Evolutionary conservation across 169 alveolate genomes (phyloP), one percentile per base, ranked within the genome.

Genomic region (Plasmodium inui): DNA sequence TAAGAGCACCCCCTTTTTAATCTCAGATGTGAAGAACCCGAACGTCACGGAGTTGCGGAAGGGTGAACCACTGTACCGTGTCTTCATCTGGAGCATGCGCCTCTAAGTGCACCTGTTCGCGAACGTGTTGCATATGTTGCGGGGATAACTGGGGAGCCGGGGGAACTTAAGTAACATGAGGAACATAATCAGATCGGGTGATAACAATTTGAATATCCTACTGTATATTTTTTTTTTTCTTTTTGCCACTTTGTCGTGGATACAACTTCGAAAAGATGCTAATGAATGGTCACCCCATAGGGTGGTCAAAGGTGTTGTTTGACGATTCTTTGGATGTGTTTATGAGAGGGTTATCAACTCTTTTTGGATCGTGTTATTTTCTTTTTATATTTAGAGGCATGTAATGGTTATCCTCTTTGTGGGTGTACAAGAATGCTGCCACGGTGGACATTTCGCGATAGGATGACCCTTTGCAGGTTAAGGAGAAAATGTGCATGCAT

Each of bases 401-500:
- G 76, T 67, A 67, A 67, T 28, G 37, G 76, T 26, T 26, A 67
- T 19, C 76, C 30, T 26, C 37, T 26, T 61, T 19, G 3, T 67
- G 6, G 1, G 5, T 67, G 76, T 67, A 17, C 37, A 28, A 67
- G 76, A 19, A 28, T 9, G 39, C n/a, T 26, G n/a, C n/a, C 37
- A 67, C 5, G 39, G 34, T 19, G 76, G 14, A 67, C 37, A 28
- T 6, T 22, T 67, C 76, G n/a, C 19, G 41, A 67, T 19, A 26
- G 37, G n/a, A 28, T 28, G n/a, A 3, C 76, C 14, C 39, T 28
- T 67, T 67, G 76, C n/a, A 28, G 76, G 76, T 67, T 67, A 67
- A 67, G 76, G 76, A 26, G 76, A 67, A 67, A 67, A 67, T 67
- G n/a, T 67, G 76, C 76, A 67, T 67, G 76, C 37, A 12, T 67